Base-by-base conservation (phyloP, 208 protist genomes). In the Wallacemonas sp. region DNA sequence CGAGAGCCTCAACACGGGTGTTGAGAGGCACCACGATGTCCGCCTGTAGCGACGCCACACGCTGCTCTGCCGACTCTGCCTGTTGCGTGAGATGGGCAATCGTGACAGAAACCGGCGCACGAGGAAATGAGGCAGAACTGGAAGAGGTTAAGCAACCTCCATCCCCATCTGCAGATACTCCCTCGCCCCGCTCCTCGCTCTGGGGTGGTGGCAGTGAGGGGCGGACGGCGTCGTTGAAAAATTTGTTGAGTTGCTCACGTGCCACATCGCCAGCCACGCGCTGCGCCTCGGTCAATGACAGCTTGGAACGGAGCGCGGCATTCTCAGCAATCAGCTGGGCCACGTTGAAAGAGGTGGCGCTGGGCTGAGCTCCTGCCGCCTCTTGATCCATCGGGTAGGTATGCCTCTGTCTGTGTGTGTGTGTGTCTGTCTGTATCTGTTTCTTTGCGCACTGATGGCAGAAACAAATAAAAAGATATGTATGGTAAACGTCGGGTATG, bases 251-350 rank as follows among this genome's bases (percentile, higher is more conserved):
- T 62, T 88, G 75, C 28, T 74, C 70, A 14, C 65, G 66, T 42
- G 87, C 64, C 30, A 88, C 75, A 17, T 81, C 76, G 21, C 87
- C 67, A 19, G 75, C 55, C 8, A 92, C 72, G 38, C 82, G 76
- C 65, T 92, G 79, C 34, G 77, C 69, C 26, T 84, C 75, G 1
- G 81, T 79, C 6, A 83, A 46, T 27, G 62, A 69, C n/a, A 88
- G 53, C 12, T 45, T 68, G 8, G 77, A 53, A 12, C 75, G 80
- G 12, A 92, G 68, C 0, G 36, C 24, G 9, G 82, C 59, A 63
- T 92, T 92, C 55, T 92, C 86, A 0, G 70, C 72, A 14, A 92
- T 54, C n/a, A 92, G 60, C 59, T 85, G 68, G 58, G 58, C 66
- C 14, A 79, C 46, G 5, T 60, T 44, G 2, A 58, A 21, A 1